phyloP scores from a whole-genome alignment of 2,329 filamentous ascomycete species.

The Capronia epimyces region DNA sequence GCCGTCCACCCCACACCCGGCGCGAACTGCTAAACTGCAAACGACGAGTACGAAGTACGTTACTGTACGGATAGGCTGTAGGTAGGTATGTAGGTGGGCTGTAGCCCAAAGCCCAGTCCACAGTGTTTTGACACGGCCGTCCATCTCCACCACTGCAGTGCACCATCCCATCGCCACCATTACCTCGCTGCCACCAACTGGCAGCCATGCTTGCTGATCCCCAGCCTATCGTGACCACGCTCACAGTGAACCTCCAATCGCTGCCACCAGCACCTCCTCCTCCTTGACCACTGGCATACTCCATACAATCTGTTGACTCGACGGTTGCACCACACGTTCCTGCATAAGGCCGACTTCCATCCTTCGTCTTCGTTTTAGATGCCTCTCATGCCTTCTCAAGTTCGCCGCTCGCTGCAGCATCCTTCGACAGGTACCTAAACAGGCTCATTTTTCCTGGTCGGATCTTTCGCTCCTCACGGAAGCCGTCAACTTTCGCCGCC shows the following conservation, averaged over 20 bases:
- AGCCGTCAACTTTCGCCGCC: background rate
- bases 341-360: slow-evolving; percentile 17
- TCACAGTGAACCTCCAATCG: background rate
- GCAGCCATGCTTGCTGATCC: background rate
- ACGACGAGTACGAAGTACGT: too few species aligned
- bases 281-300: background rate
- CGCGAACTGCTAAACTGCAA: too few species aligned
- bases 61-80: too few species aligned
- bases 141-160: background rate
- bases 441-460: slow-evolving; percentile 9
- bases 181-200: background rate
- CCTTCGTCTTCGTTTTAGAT: background rate
- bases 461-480: background rate
- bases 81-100: too few species aligned
- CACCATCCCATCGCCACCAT: background rate
- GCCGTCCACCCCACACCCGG: too few species aligned
- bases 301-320: background rate
- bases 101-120: too few species aligned
- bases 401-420: slow-evolving; percentile 1
- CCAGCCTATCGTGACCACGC: background rate
- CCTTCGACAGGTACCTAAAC: slow-evolving; percentile 6
- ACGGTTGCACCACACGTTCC: slow-evolving; percentile 17
- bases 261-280: background rate
- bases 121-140: too few species aligned
- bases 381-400: slow-evolving; percentile 4